Evolutionary conservation across 75 land plant genomes (phyloP), one percentile per base, ranked within the genome.

Genomic region (Azolla pinnata): DNA sequence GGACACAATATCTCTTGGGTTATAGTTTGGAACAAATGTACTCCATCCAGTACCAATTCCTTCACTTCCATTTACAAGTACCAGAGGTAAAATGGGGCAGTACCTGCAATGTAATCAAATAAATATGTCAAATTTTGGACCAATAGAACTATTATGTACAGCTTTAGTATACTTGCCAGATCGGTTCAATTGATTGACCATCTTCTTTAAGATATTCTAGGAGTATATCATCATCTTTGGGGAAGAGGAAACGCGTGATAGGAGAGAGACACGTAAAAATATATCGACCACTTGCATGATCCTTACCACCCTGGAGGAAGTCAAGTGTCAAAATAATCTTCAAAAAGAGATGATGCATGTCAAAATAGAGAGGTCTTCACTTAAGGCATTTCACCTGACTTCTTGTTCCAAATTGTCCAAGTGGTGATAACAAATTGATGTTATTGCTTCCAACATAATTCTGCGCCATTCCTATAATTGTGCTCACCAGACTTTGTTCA

Each of bases 1-100:
- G 20, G 85, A 78, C 61, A 95, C 60, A 61, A 95, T 83, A 24
- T 95, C 99, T 54, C 88, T 67, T 16, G 99, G 99, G 40, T 90
- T 95, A 34, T 89, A 95, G 33, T 95, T 95, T 2, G 99, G 99
- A 31, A 95, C 72, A 57, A 74, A 89, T 48, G 99, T 75, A 51
- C 99, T 95, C 99, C 99, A 95, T 0, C 99, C 99, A 33, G 99
- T 95, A 19, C 99, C 99, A 57, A 95, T 95, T 31, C 99, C 99
- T 72, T 95, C 99, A 78, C 96, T 83, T 63, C 99, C 99, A 65
- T 95, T 95, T 21, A 90, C 91, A 23, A 95, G 82, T 51, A 95
- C 96, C 75, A 72, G 67, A 4, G 99, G 99, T 8, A 95, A 77
- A 21, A 83, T 75, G 12, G 99, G 99, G 54, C 76, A 60, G 40